These are phyloP conservation scores for Lophiotrema nucula DNA, from an alignment of 495 filamentous ascomycete species.

Conservation along the genomic window DNA sequence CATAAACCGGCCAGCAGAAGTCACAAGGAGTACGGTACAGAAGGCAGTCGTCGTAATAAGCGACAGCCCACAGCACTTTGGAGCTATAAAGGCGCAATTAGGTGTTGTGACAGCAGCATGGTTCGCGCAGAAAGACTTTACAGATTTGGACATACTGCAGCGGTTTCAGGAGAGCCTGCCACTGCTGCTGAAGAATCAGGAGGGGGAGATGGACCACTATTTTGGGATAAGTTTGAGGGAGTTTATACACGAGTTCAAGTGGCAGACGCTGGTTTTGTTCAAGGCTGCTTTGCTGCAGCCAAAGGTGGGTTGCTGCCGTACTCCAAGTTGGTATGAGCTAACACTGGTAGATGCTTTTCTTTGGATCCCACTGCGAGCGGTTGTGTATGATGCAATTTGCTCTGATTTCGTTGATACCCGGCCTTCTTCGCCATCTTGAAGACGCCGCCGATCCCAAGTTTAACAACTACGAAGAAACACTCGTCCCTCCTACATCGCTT, in stretches of 20 bases:
- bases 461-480: conserved; percentile 72
- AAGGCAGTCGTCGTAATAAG: conserved; percentile 98
- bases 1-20: conserved; percentile 75
- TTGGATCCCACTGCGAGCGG: conserved; percentile 88
- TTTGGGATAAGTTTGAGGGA: conserved; percentile 89
- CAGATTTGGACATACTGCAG: conserved; percentile 70
- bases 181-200: conserved; percentile 62
- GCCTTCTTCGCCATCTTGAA: conserved; percentile 77
- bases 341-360: conserved; percentile 85
- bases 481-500: conserved; percentile 78
- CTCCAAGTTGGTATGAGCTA: too few relatives aligned
- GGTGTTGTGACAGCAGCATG: conserved; percentile 89
- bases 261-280: conserved; percentile 88
- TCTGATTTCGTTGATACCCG: conserved; percentile 88
- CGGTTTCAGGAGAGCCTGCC: conserved; percentile 88
- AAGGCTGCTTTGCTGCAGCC: conserved; percentile 92
- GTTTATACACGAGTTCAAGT: conserved; percentile 87
- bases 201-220: conserved; percentile 79
- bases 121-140: conserved; percentile 88
- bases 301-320: too few relatives aligned
- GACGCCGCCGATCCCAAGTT: conserved; percentile 92
- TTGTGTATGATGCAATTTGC: conserved; percentile 99
- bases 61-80: conserved; percentile 67
- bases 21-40: conserved; percentile 93
- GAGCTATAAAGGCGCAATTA: conserved; percentile 67